These are phyloP conservation scores for Casuarina cunninghamiana DNA, from an alignment of 306 rosid genomes.

Conservation along the genomic window DNA sequence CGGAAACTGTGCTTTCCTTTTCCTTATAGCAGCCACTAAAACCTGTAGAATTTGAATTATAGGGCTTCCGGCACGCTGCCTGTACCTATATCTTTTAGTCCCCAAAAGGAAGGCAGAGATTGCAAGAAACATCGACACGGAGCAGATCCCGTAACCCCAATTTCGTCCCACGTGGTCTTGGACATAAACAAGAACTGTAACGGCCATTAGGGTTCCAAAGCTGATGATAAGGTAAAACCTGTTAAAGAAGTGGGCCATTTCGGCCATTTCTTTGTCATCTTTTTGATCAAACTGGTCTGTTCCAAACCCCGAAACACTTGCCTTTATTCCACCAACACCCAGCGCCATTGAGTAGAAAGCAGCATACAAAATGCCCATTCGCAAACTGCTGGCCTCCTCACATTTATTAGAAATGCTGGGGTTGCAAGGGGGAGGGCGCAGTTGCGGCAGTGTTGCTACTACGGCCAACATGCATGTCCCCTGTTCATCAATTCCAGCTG, in stretches of 20 bases:
- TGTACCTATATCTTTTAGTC: no score
- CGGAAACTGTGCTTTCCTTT: no score
- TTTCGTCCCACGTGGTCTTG: conserved; percentile 2
- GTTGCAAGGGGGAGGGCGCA: background rate
- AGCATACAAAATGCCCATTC: background rate
- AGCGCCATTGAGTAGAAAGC: background rate
- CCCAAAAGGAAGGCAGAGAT: no score
- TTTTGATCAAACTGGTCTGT: conserved; percentile 11
- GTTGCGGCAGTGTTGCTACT: background rate
- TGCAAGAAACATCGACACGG: no score
- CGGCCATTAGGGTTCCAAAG: conserved; percentile 5
- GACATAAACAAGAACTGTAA: background rate
- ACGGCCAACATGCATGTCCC: background rate
- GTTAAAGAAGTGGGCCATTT: conserved; percentile 2
- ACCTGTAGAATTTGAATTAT: no score
- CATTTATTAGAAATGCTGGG: background rate
- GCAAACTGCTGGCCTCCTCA: background rate
- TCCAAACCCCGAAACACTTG: background rate
- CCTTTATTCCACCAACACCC: background rate
- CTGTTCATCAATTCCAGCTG: background rate
- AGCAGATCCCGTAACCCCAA: background rate
- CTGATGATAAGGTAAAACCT: background rate
- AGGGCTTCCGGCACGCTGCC: no score
- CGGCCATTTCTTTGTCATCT: background rate
- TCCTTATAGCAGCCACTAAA: no score